phyloP scores from a whole-genome alignment of 495 filamentous ascomycete species.

The Astrocystis sublimbata region DNA sequence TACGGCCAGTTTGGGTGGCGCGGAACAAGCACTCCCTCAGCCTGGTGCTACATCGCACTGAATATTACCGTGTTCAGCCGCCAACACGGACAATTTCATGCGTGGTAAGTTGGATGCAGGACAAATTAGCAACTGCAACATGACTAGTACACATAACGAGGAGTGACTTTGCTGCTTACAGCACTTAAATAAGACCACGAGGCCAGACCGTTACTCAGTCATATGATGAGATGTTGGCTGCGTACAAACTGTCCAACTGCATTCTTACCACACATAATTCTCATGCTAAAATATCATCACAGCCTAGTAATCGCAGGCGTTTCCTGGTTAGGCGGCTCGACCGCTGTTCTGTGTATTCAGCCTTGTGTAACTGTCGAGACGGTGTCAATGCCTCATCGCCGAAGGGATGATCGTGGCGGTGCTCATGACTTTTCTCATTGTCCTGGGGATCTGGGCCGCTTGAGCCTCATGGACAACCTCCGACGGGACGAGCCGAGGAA shows the following conservation, averaged over 20 bases:
- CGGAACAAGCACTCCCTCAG: not conserved
- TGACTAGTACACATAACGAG: not conserved
- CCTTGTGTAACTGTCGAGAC: not conserved
- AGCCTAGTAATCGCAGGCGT: not conserved
- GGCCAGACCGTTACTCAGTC: not conserved
- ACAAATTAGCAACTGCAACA: not conserved
- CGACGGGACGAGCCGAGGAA: not conserved
- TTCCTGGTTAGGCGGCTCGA: not conserved
- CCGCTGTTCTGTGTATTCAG: not conserved
- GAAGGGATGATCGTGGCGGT: constrained; percentile 2
- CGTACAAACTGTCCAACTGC: not conserved
- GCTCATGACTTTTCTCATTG: not conserved
- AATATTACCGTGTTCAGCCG: not conserved
- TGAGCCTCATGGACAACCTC: not conserved
- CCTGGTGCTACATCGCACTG: not conserved
- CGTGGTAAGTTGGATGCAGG: not conserved
- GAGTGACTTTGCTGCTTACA: not conserved
- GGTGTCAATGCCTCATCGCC: not conserved
- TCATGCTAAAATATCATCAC: not conserved
- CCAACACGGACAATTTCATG: not conserved
- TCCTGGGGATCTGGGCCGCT: not conserved
- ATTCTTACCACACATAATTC: not conserved
- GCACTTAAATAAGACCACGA: not conserved
- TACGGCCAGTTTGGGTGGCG: not conserved
- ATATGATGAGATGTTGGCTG: not conserved